phyloP scores from a whole-genome alignment of 495 filamentous ascomycete genomes.

The Thermochaetoides thermophila region DNA sequence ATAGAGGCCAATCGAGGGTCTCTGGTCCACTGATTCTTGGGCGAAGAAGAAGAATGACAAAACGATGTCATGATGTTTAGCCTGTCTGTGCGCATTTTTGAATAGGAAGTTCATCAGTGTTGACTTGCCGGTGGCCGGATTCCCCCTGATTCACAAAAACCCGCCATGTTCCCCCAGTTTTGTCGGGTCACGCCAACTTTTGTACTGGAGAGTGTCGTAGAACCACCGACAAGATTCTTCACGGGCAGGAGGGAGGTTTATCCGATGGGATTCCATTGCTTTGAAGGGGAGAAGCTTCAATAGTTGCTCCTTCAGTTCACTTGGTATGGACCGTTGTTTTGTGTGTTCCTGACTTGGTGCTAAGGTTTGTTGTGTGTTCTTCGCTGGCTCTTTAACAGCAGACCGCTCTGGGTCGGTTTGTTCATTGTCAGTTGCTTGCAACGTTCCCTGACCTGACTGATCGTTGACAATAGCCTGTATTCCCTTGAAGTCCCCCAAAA shows the following conservation, averaged over 20 bases:
- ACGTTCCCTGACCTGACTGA: no score
- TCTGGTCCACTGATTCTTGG: conserved; percentile 29
- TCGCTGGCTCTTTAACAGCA: no score
- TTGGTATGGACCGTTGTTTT: no score
- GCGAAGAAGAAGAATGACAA: conserved; percentile 41
- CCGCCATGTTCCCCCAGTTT: conserved; percentile 24
- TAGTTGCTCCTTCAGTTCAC: background rate
- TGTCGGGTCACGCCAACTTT: conserved; percentile 21
- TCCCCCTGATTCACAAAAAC: conserved; percentile 39
- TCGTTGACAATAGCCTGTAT: background rate
- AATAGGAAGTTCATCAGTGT: conserved; percentile 36
- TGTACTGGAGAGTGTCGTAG: conserved; percentile 21
- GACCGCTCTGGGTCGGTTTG: no score
- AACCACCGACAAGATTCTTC: conserved; percentile 33
- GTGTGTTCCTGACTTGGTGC: background rate
- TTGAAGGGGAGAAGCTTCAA: conserved; percentile 13
- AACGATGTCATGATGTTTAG: conserved; percentile 6
- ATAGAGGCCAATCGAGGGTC: conserved; percentile 32
- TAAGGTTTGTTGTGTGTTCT: background rate
- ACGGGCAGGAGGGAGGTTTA: conserved; percentile 10
- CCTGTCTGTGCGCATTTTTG: conserved; percentile 5
- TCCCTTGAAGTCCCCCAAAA: background rate
- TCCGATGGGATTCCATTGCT: conserved; percentile 20
- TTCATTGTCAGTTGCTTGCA: no score
- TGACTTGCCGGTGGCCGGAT: conserved; percentile 41